Evolutionary conservation across 495 filamentous ascomycete species (phyloP).

Genomic region (Pseudevernia furfuracea): DNA sequence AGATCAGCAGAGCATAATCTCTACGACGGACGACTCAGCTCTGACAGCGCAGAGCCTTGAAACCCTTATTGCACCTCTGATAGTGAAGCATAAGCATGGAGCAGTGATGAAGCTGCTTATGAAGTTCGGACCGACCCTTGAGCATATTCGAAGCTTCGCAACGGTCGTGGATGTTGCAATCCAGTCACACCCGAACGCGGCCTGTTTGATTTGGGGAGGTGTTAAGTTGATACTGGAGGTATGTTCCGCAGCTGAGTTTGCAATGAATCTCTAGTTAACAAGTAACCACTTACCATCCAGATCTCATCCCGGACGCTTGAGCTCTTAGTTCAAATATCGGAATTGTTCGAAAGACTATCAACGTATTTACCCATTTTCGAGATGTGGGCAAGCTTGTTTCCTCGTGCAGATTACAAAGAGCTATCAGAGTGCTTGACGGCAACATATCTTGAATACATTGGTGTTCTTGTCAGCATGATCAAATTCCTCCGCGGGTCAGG

Average conservation of each 20-base stretch:
- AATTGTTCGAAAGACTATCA: background rate
- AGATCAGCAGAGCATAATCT: background rate
- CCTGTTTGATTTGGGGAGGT: constrained; percentile 1
- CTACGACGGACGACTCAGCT: background rate
- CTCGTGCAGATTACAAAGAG: background rate
- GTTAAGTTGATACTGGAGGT: constrained; percentile 2
- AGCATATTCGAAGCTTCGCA: constrained; percentile 6
- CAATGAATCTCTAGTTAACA: background rate
- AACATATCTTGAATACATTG: constrained; percentile 4
- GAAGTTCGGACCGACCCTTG: constrained; percentile 1
- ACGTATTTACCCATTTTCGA: background rate
- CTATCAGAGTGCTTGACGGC: background rate
- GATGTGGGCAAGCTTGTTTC: constrained; percentile 1
- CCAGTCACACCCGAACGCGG: constrained; percentile 4
- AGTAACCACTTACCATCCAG: background rate
- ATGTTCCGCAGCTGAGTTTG: background rate
- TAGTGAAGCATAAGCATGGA: background rate
- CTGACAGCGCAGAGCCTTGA: constrained; percentile 1
- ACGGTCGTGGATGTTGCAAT: background rate
- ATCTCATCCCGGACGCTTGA: background rate
- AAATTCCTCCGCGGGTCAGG: background rate
- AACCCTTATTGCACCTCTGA: background rate
- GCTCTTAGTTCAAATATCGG: background rate
- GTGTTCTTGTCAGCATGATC: background rate
- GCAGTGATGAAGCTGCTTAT: background rate